Base-by-base conservation (phyloP, 192 early-diverging fungal genomes). In the Backusella morwellensis region DNA sequence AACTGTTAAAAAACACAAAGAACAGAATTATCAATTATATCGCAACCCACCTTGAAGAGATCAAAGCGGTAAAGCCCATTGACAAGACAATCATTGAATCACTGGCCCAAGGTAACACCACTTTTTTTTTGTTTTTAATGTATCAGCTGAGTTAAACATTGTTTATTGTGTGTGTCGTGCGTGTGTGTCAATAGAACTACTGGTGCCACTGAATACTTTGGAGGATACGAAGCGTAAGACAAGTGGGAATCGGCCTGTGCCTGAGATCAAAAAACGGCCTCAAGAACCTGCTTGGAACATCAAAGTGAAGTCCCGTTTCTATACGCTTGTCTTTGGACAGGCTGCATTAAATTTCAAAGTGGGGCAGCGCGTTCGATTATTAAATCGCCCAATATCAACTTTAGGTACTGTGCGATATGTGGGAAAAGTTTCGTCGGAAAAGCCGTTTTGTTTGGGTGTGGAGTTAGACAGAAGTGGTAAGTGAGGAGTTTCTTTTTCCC, bases 51-150 rank as follows among this genome's bases (percentile, higher is more conserved):
- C 36, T 80, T 34, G 38, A 42, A 0, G 56, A 47, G n/a, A 52
- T 80, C 3, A 69, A 42, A 44, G 69, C 35, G n/a, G 44, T 75
- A 35, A 41, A 75, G 21, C 32, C 54, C 2, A 56, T 80, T 9
- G 70, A 80, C 67, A 75, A 70, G 19, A 36, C 23, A 3, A 47
- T 75, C 2, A 69, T 80, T 35, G 73, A 71, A 12, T 44, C 68
- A 63, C 68, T 79, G 17, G 73, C 78, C 2, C 73, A 79, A 71
- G 78, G 78, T 79, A 78, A 54, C 47, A 50, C 47, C 15, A 44
- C 3, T 41, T 26, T 34, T 26, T 2, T 47, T 21, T 23, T 50
- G 35, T 19, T 52, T 50, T 41, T 23, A 72, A 26, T 15, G 26
- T 52, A 32, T 32, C 71, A 72, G 23, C 71, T 72, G 41, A 72